Evolutionary conservation across 495 filamentous ascomycete genomes (phyloP), one percentile per base, ranked within the genome.

Genomic region (Penicillium arizonense): DNA sequence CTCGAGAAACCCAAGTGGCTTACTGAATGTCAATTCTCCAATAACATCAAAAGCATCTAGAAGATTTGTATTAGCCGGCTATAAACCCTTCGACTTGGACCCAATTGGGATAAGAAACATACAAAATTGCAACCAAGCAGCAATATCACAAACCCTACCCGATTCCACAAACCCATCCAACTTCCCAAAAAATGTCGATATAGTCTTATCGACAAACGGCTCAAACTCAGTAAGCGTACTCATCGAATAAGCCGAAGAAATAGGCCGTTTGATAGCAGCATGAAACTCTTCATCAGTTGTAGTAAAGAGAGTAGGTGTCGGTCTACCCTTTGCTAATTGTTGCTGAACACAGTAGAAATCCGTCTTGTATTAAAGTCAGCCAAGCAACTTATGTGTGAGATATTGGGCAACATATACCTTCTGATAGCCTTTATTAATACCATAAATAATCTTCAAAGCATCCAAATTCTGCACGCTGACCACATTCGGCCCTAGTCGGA

Each of bases 401-500:
- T 18, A 6, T 24, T 24, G 23, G 23, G 23, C 5, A 24, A 18
- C 3, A 39, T 20, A 9, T 35, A 61, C 58, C 33, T 61, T 61
- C 12, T 42, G 20, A 14, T 53, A 61, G 0, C 58, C 54, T 10
- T 57, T 50, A n/a, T 61, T 61, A n/a, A 57, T 57, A 3, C 58
- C 54, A 50, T 61, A 61, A 20, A 61, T 52, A 1, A 33, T 52
- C 34, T 60, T 57, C 33, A 79, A 71, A 0, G 64, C 78, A 23
- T 71, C 69, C 8, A 56, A 56, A 30, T 77, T 72, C 33, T 70
- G 55, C 13, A 85, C 71, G 39, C 77, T 83, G 13, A 87, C 69
- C 26, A 77, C 72, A 16, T 82, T 76, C 5, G 84, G 83, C 0
- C 83, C 83, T 4, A 86, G 62, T 7, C 84, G 75, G 13, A 87